Evolutionary conservation across 2,329 filamentous ascomycete genomes (phyloP).

Genomic region (Trichoderma sp.): DNA sequence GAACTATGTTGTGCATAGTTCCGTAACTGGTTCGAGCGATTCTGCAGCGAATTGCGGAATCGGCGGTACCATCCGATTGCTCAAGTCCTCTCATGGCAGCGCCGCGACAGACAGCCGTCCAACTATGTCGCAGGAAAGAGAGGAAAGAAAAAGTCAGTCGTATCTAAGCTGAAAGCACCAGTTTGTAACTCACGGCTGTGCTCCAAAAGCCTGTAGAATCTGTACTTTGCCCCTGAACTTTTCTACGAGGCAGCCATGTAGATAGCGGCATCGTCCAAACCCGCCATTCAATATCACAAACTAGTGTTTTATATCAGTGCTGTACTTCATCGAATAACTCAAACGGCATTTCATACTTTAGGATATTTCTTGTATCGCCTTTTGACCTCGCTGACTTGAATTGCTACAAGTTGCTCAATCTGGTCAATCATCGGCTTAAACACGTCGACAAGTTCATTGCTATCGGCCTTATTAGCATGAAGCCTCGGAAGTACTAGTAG

Average conservation of each 20-base stretch:
- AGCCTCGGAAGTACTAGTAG: too few species aligned
- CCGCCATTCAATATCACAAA: constrained; percentile 47
- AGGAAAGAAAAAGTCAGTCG: not conserved
- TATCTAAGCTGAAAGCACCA: accelerated
- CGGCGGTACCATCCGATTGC: not conserved
- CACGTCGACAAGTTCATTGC: constrained; percentile 33
- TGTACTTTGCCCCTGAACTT: not conserved
- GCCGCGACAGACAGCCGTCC: constrained; percentile 44
- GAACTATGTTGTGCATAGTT: accelerated
- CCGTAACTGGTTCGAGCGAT: constrained; percentile 41
- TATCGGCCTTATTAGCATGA: not conserved
- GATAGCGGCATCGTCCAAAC: constrained; percentile 41
- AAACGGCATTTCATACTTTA: constrained; percentile 34
- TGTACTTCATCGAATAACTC: not conserved
- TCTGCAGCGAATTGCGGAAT: constrained; percentile 30
- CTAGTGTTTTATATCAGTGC: constrained; percentile 32
- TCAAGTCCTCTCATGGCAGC: constrained; percentile 38
- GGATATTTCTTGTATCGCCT: constrained; percentile 30
- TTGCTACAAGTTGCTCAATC: constrained; percentile 34
- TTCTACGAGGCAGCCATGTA: constrained; percentile 34
- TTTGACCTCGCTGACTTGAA: constrained; percentile 34
- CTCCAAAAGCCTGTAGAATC: constrained; percentile 40
- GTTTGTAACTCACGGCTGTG: constrained; percentile 42
- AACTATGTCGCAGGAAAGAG: constrained; percentile 32
- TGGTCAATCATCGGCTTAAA: constrained; percentile 34